These are phyloP conservation scores for Schizopora paradoxa DNA, from an alignment of 1,284 basidiomycete genomes.

Conservation along the genomic window DNA sequence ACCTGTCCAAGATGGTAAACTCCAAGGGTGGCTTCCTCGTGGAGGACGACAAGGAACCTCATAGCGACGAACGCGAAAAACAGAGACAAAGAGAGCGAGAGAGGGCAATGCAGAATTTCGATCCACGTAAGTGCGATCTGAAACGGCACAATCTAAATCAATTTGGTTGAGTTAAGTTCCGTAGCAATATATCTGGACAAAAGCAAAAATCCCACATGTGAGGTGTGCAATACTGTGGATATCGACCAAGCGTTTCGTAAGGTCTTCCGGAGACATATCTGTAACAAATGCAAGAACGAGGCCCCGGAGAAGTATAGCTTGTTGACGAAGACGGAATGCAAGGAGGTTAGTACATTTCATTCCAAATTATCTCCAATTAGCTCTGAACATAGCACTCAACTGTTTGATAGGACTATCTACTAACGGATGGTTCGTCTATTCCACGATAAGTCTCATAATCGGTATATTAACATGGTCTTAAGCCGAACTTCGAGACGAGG, in stretches of 20 bases:
- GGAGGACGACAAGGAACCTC: constrained; percentile 73
- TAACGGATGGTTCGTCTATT: constrained; percentile 71
- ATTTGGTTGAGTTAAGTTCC: constrained; percentile 25
- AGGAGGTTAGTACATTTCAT: constrained; percentile 57
- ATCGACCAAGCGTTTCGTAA: constrained; percentile 79
- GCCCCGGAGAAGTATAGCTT: constrained; percentile 90
- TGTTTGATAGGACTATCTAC: constrained; percentile 69
- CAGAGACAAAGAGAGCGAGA: constrained; percentile 75
- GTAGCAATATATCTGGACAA: constrained; percentile 65
- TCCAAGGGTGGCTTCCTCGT: constrained; percentile 90
- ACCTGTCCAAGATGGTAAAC: constrained; percentile 94
- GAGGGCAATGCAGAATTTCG: constrained; percentile 59
- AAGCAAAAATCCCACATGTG: constrained; percentile 73
- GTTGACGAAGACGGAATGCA: constrained; percentile 98
- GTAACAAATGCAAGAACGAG: constrained; percentile 85
- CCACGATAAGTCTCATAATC: background rate
- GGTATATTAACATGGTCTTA: constrained; percentile 2
- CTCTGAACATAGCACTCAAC: constrained; percentile 7
- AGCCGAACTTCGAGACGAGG: constrained; percentile 92
- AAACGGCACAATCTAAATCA: too few relatives aligned
- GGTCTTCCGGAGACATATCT: constrained; percentile 81
- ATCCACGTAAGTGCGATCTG: constrained; percentile 51
- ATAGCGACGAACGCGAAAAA: constrained; percentile 60
- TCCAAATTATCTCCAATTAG: constrained; percentile 2
- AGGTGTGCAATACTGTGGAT: constrained; percentile 77